These are phyloP conservation scores for Trichophyton rubrum DNA, from an alignment of 2,329 filamentous ascomycete genomes.

Conservation along the genomic window DNA sequence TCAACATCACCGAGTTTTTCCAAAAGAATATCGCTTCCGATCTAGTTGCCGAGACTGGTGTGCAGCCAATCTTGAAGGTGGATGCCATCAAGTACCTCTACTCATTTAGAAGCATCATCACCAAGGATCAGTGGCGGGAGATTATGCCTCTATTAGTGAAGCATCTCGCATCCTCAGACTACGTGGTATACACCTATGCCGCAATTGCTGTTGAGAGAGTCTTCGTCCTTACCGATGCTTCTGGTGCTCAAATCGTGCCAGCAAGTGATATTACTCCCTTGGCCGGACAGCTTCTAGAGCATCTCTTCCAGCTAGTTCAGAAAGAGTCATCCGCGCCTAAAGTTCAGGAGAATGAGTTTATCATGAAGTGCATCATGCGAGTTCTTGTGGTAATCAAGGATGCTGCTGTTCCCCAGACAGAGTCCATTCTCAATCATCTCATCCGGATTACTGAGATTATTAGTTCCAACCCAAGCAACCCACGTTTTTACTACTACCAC, in stretches of 20 bases:
- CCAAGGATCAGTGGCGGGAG: constrained; percentile 79
- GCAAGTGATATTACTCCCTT: constrained; percentile 66
- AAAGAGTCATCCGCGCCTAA: constrained; percentile 75
- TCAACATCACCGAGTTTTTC: constrained; percentile 91
- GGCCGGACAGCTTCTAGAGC: constrained; percentile 72
- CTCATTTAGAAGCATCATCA: constrained; percentile 88
- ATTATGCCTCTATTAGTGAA: constrained; percentile 84
- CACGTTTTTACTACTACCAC: constrained; percentile 95
- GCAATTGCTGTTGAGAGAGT: constrained; percentile 93
- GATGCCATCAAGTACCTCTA: constrained; percentile 98
- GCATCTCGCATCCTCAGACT: constrained; percentile 78
- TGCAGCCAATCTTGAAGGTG: constrained; percentile 81
- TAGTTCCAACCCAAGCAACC: constrained; percentile 90
- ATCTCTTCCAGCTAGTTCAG: constrained; percentile 84
- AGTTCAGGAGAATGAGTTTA: constrained; percentile 95
- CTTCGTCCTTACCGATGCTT: constrained; percentile 66
- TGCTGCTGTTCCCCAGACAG: constrained; percentile 58
- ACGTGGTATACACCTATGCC: constrained; percentile 95
- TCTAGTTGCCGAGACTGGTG: constrained; percentile 54
- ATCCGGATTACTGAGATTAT: constrained; percentile 86
- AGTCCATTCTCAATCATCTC: constrained; percentile 70
- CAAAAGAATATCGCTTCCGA: constrained; percentile 85
- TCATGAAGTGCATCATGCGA: constrained; percentile 98
- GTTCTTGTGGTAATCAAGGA: constrained; percentile 91
- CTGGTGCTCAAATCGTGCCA: constrained; percentile 65